Percentiles rank a stretch among this genome's conserved stretches.
These are phyloP conservation scores for Antitrichia curtipendula DNA, from an alignment of 225 moss, liverwort and hornwort genomes.

Conservation along the genomic window DNA sequence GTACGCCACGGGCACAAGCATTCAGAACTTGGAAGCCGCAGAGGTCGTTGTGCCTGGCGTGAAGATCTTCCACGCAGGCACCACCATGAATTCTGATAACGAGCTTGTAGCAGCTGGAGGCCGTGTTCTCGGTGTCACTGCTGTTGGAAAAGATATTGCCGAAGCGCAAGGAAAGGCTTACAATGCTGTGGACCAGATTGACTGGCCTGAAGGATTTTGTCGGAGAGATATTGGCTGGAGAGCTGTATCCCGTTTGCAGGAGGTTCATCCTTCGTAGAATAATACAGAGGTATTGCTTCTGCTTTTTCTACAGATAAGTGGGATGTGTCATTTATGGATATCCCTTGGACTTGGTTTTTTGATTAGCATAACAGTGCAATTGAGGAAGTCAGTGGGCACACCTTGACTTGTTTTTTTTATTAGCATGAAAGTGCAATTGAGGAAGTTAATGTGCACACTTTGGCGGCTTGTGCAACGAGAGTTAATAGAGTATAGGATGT, in stretches of 20 bases:
- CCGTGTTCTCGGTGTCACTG: slow-evolving; percentile 69
- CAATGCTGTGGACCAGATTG: slow-evolving; percentile 46
- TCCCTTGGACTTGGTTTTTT: background rate
- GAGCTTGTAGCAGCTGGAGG: slow-evolving; percentile 75
- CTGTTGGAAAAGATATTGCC: slow-evolving; percentile 48
- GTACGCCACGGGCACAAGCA: slow-evolving; percentile 42
- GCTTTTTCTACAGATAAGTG: background rate
- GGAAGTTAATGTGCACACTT: background rate
- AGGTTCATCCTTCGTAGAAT: background rate
- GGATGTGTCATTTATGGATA: background rate
- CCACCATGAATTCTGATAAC: slow-evolving; percentile 29
- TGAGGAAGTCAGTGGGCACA: background rate
- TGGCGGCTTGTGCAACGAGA: background rate
- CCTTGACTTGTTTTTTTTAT: background rate
- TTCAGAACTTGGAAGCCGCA: slow-evolving; percentile 53
- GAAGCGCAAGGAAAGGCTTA: slow-evolving; percentile 69
- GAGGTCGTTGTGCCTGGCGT: slow-evolving; percentile 34
- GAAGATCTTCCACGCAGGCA: slow-evolving; percentile 85
- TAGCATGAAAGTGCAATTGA: background rate
- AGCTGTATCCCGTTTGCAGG: slow-evolving; percentile 55
- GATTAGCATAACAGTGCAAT: background rate
- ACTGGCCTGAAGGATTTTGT: slow-evolving; percentile 75
- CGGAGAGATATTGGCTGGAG: slow-evolving; percentile 88
- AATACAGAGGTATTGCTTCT: background rate
- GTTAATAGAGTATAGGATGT: background rate